Evolutionary conservation across 2,329 filamentous ascomycete species (phyloP), one percentile per base, ranked within the genome.

Genomic region (Rhynchosporium graminicola): DNA sequence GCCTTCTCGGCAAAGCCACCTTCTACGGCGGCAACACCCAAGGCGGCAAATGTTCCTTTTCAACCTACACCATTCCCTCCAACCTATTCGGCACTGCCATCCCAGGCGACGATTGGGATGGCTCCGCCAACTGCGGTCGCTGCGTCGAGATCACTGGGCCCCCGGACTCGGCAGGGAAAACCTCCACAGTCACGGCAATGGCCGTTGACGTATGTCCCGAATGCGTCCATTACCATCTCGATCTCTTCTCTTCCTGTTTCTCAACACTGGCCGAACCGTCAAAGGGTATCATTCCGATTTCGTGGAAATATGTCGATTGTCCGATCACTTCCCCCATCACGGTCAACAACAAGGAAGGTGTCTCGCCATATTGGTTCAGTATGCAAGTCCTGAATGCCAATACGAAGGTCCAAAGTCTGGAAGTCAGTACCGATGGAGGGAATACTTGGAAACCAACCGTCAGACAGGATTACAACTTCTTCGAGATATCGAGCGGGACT

Each of bases 381-480:
- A 85, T 86, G 79, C 87, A 89, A 73, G 85, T 88, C 48, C 78
- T 87, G 69, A 88, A 88, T 74, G 76, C 82, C 69, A 87, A 86
- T 72, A 77, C 83, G 63, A 78, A 80, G 15, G 79, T 88, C 46
- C 69, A 77, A 59, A 79, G 76, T 65, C 77, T 89, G 29, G 85
- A 88, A 67, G 85, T 88, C 62, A 85, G 82, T 63, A 84, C 79
- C 20, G 82, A 89, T 69, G 79, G 82, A 10, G 86, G 86, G 20
- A 78, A 68, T 59, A 83, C 81, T 13, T 89, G 85, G 86, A 73
- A 81, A 73, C 56, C 72, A n/a, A 87, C 86, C 0, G 78, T 76
- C 2, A 78, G 86, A 54, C 73, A 78, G 61, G 74, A 76, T 33
- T 85, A 85, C 73, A 84, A 88, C 78, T 89, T 80, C 76, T 89